Base-by-base conservation (phyloP, 108 stramenopile genomes). In the Conticribra weissflogii region DNA sequence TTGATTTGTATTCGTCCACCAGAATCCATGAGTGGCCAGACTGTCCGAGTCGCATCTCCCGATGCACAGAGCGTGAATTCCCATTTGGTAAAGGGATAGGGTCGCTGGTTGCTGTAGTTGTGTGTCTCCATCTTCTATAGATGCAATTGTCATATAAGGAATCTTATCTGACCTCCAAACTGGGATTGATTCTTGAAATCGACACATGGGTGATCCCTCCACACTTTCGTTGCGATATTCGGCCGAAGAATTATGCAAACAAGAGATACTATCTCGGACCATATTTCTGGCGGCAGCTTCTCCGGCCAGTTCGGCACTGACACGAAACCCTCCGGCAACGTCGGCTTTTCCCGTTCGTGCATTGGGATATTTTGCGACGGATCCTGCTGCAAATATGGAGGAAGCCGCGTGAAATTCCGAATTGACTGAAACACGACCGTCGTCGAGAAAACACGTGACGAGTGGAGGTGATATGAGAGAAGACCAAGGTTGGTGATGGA, bases 1-100 rank as follows among this genome's bases (percentile, higher is more conserved):
- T 25, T 56, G 85, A 79, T 50, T 83, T 51, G 72, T 73, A 59
- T 93, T 95, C 12, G 93, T 95, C 93, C 93, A 95, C 88, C 88
- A 95, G 64, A 89, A 90, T 19, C 81, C 91, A 46, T 89, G 86
- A 0, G 93, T 95, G 3, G 84, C 72, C 66, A 84, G 78, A 55
- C 80, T 60, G 41, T 89, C 85, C n/a, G 89, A 83, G 65, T 95
- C 91, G 46, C 93, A 95, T 58, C 70, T 71, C 14, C 93, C 93
- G 1, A 95, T 80, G 59, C 86, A 88, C 2, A 95, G 73, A 8
- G 89, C 89, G 21, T 86, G 81, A 17, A 95, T 78, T 25, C 93
- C 93, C 45, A 89, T 71, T 2, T 73, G 74, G 47, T 76, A 76
- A 3, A 81, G 75, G 2, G 83, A 81, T 1, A 90, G 63, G 12